These are phyloP conservation scores for Clarireedia paspali DNA, from an alignment of 2,329 filamentous ascomycete genomes.

Conservation along the genomic window DNA sequence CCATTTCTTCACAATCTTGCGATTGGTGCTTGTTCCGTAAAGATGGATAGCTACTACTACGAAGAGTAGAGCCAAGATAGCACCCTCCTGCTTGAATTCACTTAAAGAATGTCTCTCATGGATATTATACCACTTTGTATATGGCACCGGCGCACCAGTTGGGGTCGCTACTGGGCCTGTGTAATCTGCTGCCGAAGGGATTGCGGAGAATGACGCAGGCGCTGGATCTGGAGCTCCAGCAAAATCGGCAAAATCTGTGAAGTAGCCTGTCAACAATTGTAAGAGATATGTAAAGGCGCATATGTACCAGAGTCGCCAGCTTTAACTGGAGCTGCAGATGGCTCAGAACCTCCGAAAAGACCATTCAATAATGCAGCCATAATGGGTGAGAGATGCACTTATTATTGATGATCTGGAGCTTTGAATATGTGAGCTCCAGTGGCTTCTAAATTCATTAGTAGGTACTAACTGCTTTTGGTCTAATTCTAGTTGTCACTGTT, in stretches of 20 bases:
- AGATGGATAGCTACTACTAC: constrained; percentile 73
- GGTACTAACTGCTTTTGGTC: background rate
- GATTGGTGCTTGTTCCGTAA: constrained; percentile 73
- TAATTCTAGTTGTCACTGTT: background rate
- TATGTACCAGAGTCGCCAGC: constrained; percentile 54
- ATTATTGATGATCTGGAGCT: constrained; percentile 11
- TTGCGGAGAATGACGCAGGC: constrained; percentile 40
- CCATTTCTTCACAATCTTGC: constrained; percentile 73
- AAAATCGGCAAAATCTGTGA: constrained; percentile 90
- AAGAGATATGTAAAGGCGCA: constrained; percentile 23
- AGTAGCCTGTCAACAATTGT: constrained; percentile 11
- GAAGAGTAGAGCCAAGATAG: constrained; percentile 69
- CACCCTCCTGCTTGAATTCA: constrained; percentile 83
- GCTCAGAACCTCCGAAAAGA: constrained; percentile 61
- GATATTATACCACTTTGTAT: constrained; percentile 93
- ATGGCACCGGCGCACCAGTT: constrained; percentile 51
- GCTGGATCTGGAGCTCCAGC: constrained; percentile 66
- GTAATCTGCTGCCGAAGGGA: constrained; percentile 37
- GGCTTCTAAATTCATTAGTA: background rate
- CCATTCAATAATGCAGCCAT: constrained; percentile 39
- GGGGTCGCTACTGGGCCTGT: constrained; percentile 37
- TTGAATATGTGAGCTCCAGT: constrained; percentile 2
- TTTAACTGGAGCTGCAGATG: constrained; percentile 42
- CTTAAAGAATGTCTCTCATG: constrained; percentile 79
- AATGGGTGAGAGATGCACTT: constrained; percentile 6